phyloP scores from a whole-genome alignment of 805 yeast species.

The Candida railenensis region DNA sequence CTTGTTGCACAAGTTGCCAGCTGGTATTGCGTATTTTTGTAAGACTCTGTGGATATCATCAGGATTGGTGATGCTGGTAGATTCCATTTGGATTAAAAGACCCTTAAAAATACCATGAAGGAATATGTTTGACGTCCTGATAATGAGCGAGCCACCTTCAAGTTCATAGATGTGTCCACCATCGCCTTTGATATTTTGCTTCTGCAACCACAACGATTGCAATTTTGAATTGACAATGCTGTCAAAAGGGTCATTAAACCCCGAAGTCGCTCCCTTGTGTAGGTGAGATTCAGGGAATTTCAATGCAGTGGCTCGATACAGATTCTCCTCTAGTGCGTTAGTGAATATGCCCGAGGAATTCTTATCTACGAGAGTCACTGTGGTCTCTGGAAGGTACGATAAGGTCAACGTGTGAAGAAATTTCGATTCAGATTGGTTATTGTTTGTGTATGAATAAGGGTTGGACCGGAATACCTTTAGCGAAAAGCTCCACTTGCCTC shows the following conservation, averaged over 20 bases:
- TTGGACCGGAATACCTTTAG: constrained; percentile 68
- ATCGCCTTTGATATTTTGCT: constrained; percentile 73
- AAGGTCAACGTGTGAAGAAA: constrained; percentile 51
- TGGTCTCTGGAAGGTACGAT: constrained; percentile 47
- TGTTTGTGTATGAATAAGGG: constrained; percentile 41
- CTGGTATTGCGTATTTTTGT: constrained; percentile 36
- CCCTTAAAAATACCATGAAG: constrained; percentile 76
- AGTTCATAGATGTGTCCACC: constrained; percentile 68
- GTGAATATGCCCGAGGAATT: constrained; percentile 35
- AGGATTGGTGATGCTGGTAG: constrained; percentile 10
- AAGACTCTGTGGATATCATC: constrained; percentile 27
- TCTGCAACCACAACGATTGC: constrained; percentile 65
- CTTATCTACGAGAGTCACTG: constrained; percentile 50
- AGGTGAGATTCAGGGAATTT: constrained; percentile 31
- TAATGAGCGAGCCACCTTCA: constrained; percentile 48
- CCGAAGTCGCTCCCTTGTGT: constrained; percentile 53
- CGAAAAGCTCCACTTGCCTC: constrained; percentile 69
- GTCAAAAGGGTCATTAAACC: constrained; percentile 58
- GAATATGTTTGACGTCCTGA: constrained; percentile 69
- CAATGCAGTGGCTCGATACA: background rate
- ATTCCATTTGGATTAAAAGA: constrained; percentile 60
- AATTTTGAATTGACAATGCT: constrained; percentile 53
- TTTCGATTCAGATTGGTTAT: constrained; percentile 36
- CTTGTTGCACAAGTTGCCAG: constrained; percentile 33
- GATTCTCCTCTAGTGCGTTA: constrained; percentile 28